Evolutionary conservation across 2,329 filamentous ascomycete species (phyloP).

Genomic region (Alternaria incomplexa): DNA sequence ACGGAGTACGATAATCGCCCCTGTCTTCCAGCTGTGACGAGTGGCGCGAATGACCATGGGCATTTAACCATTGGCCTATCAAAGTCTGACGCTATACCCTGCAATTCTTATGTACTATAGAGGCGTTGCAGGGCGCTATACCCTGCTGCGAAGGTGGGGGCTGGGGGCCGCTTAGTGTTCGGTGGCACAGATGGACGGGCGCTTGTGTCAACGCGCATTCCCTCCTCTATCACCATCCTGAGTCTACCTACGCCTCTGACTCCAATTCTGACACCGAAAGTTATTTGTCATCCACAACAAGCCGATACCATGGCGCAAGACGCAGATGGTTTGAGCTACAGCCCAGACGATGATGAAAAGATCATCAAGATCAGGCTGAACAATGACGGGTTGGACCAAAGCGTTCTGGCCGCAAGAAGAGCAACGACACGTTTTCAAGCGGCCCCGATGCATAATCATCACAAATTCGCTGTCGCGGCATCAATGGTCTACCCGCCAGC

Average conservation of each 20-base stretch:
- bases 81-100: background rate
- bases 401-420: background rate
- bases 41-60: background rate
- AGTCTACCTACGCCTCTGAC: background rate
- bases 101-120: background rate
- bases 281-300: background rate
- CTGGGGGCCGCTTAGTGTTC: background rate
- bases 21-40: background rate
- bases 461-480: background rate
- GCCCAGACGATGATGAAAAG: background rate
- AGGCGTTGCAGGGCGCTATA: background rate
- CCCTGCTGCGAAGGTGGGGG: background rate
- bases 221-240: background rate
- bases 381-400: background rate
- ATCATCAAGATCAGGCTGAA: background rate
- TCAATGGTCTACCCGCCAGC: background rate
- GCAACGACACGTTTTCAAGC: background rate
- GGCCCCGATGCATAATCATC: background rate
- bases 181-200: background rate
- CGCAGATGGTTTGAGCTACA: background rate
- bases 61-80: background rate
- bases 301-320: background rate
- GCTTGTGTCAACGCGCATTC: background rate
- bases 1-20: slow-evolving; percentile 31
- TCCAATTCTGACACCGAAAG: background rate